phyloP scores from a whole-genome alignment of 208 protist species.

The Naegleria lovaniensis region DNA sequence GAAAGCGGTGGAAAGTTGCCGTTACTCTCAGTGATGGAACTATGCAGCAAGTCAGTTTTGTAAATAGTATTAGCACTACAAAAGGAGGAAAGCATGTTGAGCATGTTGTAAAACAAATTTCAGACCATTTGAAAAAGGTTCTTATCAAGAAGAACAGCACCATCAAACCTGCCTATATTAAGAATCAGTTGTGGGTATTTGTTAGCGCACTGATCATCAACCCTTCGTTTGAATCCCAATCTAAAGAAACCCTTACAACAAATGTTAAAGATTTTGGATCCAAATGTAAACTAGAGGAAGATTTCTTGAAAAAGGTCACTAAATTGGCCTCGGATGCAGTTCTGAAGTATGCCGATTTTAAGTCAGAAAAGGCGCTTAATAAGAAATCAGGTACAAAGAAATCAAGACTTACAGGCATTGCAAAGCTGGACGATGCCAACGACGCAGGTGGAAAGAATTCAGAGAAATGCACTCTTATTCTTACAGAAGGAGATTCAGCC shows the following conservation, averaged over 20 bases:
- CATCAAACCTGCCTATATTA: constrained; percentile 92
- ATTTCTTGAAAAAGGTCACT: constrained; percentile 86
- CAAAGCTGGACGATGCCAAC: constrained; percentile 99
- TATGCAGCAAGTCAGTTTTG: constrained; percentile 98
- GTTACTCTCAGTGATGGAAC: constrained; percentile 77
- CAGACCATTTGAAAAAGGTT: constrained; percentile 70
- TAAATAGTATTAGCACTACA: constrained; percentile 98
- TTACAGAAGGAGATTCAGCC: constrained; percentile 99
- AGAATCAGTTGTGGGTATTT: constrained; percentile 97
- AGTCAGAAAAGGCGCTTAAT: constrained; percentile 78
- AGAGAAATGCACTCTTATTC: constrained; percentile 97
- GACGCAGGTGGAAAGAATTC: constrained; percentile 89
- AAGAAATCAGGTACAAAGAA: constrained; percentile 63
- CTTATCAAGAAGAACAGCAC: constrained; percentile 94
- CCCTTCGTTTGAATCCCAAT: constrained; percentile 99
- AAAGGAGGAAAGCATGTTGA: constrained; percentile 98
- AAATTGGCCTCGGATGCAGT: constrained; percentile 86
- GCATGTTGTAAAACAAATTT: constrained; percentile 91
- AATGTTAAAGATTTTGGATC: constrained; percentile 89
- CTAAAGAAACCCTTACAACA: constrained; percentile 97
- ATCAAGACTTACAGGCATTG: constrained; percentile 83
- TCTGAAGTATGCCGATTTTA: constrained; percentile 88
- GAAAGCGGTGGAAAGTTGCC: constrained; percentile 94
- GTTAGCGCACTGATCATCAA: constrained; percentile 99
- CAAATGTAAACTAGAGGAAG: constrained; percentile 82